These are phyloP conservation scores for Albugo laibachii DNA, from an alignment of 352 stramenopile species.

Conservation along the genomic window DNA sequence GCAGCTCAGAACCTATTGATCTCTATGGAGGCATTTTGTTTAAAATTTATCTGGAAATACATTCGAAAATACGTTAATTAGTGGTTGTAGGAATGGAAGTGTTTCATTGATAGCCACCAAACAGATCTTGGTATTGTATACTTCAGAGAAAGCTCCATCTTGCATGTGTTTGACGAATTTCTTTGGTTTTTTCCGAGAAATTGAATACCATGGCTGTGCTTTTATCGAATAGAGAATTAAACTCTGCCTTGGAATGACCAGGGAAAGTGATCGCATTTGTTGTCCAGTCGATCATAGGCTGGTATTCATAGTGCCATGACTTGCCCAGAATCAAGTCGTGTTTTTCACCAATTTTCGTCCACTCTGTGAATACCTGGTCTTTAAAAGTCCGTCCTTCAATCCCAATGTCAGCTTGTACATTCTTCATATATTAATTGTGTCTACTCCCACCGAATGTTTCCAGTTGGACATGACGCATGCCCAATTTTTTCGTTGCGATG, in stretches of 20 bases:
- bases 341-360: neutral
- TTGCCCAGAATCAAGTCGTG: conserved; percentile 9
- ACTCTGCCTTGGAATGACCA: neutral
- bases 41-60: neutral
- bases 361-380: conserved; percentile 2
- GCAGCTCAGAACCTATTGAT: conserved; percentile 1
- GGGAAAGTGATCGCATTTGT: conserved; percentile 4
- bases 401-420: neutral
- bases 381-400: neutral
- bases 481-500: neutral
- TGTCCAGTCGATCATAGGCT: conserved; percentile 7
- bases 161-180: neutral
- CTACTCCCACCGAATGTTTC: conserved; percentile 2
- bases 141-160: neutral
- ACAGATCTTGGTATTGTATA: neutral
- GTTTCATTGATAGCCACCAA: neutral
- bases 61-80: neutral
- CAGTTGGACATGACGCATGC: neutral
- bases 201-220: no score
- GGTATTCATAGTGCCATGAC: conserved; percentile 4
- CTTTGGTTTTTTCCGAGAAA: neutral
- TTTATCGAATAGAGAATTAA: neutral
- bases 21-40: neutral
- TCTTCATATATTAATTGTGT: neutral
- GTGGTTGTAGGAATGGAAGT: neutral